These are phyloP conservation scores for Daldinia caldariorum DNA, from an alignment of 495 filamentous ascomycete species.

Conservation along the genomic window DNA sequence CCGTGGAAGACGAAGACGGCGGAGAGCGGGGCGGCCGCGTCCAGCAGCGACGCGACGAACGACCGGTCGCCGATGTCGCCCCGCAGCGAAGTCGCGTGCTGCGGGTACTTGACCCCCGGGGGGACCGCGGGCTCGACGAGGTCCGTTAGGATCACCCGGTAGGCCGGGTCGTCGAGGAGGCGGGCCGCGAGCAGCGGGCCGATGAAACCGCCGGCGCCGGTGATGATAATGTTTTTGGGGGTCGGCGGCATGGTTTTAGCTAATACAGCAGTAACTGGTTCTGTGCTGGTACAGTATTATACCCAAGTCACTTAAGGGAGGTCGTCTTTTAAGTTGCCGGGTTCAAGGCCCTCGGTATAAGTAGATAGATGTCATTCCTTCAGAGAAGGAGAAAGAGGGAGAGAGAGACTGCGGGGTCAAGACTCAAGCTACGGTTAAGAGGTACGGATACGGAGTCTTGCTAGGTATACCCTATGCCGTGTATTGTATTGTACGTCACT, in stretches of 20 bases:
- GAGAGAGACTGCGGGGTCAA: conserved; percentile 31
- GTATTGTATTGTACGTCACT: neutral
- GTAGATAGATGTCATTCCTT: conserved; percentile 23
- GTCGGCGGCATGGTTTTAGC: conserved; percentile 31
- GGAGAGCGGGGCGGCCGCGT: conserved; percentile 59
- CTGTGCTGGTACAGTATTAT: too few relatives aligned
- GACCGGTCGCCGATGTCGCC: conserved; percentile 70
- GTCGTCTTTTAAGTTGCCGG: conserved; percentile 8
- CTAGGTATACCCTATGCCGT: conserved; percentile 23
- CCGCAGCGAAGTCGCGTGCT: conserved; percentile 62
- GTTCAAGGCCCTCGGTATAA: conserved; percentile 25
- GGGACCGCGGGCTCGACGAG: conserved; percentile 66
- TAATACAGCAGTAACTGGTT: neutral
- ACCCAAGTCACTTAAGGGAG: too few relatives aligned
- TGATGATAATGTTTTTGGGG: conserved; percentile 73
- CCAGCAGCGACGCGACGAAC: conserved; percentile 60
- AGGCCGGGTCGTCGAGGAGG: conserved; percentile 66
- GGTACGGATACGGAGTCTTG: too few relatives aligned
- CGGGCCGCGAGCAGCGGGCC: conserved; percentile 72
- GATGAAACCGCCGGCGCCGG: conserved; percentile 76
- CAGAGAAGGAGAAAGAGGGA: conserved; percentile 7
- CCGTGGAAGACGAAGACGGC: conserved; percentile 84
- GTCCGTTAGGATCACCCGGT: conserved; percentile 72
- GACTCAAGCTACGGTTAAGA: too few relatives aligned
- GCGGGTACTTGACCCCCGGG: conserved; percentile 59